Conservation (phyloP, 2,329 filamentous ascomycete genomes). For the Ophiostoma piceae region DNA sequence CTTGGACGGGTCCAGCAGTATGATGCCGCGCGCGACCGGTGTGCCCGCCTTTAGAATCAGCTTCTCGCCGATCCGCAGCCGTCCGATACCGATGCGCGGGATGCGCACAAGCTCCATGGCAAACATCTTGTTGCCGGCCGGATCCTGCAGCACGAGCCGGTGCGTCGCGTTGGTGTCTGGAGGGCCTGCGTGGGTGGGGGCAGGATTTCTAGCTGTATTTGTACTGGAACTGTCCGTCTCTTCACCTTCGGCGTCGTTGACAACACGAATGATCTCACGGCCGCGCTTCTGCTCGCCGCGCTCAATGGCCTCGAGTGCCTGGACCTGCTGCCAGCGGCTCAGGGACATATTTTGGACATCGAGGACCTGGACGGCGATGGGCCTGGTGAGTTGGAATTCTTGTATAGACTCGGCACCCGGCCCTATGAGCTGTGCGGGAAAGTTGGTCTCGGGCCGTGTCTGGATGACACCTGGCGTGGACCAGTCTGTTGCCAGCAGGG, state of each 20-base stretch:
- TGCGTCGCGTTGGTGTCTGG: conserved; percentile 56
- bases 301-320: conserved; percentile 68
- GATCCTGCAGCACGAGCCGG: conserved; percentile 78
- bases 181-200: neutral
- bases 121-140: conserved; percentile 60
- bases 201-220: neutral
- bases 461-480: conserved; percentile 53
- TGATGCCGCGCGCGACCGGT: conserved; percentile 65
- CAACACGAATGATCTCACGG: conserved; percentile 72
- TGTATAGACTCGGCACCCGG: conserved; percentile 39
- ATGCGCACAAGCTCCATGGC: conserved; percentile 67
- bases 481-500: conserved; percentile 73
- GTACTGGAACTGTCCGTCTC: conserved; percentile 10
- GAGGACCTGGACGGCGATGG: conserved; percentile 73
- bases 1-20: conserved; percentile 68
- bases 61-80: conserved; percentile 73
- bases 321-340: conserved; percentile 81
- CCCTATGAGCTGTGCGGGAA: conserved; percentile 41
- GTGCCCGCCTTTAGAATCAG: conserved; percentile 62
- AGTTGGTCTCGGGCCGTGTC: conserved; percentile 31
- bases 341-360: conserved; percentile 78
- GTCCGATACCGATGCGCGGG: conserved; percentile 58
- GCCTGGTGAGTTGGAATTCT: conserved; percentile 52
- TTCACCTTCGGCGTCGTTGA: conserved; percentile 36
- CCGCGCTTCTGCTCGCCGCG: conserved; percentile 70